Conservation (phyloP, 305 asterid species). For the Fraxinus velutina region DNA sequence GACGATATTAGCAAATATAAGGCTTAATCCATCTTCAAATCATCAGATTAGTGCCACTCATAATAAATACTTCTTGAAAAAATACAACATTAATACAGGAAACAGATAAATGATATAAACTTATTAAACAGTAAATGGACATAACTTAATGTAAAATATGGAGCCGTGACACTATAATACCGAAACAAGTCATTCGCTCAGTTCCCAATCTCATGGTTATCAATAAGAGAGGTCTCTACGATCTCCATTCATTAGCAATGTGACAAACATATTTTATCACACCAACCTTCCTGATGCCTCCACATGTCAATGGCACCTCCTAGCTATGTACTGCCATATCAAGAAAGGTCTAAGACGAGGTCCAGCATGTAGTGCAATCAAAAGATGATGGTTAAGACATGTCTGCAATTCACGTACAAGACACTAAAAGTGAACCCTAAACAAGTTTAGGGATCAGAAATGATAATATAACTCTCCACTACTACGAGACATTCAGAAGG, state of each 20-base stretch:
- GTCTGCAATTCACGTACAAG: conserved; percentile 58
- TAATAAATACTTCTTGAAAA: background rate
- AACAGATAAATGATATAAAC: background rate
- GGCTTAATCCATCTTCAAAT: background rate
- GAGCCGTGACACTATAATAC: background rate
- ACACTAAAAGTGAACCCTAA: conserved; percentile 58
- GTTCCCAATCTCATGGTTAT: conserved; percentile 13
- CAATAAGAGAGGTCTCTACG: conserved; percentile 13
- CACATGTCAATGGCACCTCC: conserved; percentile 49
- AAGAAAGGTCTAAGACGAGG: conserved; percentile 48
- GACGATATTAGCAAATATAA: conserved; percentile 3
- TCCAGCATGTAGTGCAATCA: conserved; percentile 56
- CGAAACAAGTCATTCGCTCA: conserved; percentile 7
- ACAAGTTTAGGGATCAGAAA: conserved; percentile 43
- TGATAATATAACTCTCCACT: conserved; percentile 24
- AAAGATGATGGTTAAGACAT: conserved; percentile 43
- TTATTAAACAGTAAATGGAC: background rate
- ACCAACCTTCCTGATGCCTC: conserved; percentile 62
- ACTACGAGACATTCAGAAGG: conserved; percentile 20
- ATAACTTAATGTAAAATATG: background rate
- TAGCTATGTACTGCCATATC: conserved; percentile 47
- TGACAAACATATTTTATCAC: conserved; percentile 38
- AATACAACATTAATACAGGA: background rate
- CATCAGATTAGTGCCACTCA: conserved; percentile 13
- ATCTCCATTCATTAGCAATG: conserved; percentile 34